Conservation (phyloP, 768 basidiomycete species). For the Artomyces pyxidatus region DNA sequence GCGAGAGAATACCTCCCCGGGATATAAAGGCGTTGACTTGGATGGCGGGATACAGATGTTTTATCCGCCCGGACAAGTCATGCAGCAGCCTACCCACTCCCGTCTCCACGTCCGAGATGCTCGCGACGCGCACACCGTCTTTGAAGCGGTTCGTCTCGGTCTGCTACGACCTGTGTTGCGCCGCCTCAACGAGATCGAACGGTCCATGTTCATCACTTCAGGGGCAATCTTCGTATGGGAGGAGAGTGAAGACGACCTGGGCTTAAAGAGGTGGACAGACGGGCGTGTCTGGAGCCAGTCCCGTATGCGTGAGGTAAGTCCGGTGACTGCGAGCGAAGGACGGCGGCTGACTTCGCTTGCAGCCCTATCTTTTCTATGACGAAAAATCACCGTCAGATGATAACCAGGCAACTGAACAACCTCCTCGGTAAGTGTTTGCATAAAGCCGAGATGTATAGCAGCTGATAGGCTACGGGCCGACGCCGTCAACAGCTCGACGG, state of each 20-base stretch:
- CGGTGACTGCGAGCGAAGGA: not conserved
- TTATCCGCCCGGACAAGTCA: constrained; percentile 30
- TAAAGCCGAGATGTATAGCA: constrained; percentile 5
- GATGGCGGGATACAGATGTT: constrained; percentile 20
- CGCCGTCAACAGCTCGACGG: constrained; percentile 25
- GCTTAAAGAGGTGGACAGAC: constrained; percentile 65
- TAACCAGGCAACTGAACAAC: constrained; percentile 28
- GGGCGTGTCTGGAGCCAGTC: constrained; percentile 64
- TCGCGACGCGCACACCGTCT: constrained; percentile 56
- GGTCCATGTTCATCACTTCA: constrained; percentile 44
- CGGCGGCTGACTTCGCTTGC: not conserved
- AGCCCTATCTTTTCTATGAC: constrained; percentile 69
- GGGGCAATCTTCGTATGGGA: constrained; percentile 67
- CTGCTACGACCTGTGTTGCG: constrained; percentile 40
- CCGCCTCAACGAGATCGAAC: constrained; percentile 55
- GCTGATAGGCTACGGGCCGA: constrained; percentile 9
- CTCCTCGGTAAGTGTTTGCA: constrained; percentile 28
- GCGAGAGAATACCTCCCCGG: constrained; percentile 3
- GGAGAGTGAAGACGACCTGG: constrained; percentile 57
- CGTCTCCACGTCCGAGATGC: constrained; percentile 60
- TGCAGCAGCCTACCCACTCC: constrained; percentile 58
- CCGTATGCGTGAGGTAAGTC: constrained; percentile 49
- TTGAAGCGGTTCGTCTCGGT: constrained; percentile 57
- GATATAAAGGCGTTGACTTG: not conserved
- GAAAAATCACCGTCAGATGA: constrained; percentile 44